phyloP scores from a whole-genome alignment of 257 asterid genomes.

The Echium plantagineum region DNA sequence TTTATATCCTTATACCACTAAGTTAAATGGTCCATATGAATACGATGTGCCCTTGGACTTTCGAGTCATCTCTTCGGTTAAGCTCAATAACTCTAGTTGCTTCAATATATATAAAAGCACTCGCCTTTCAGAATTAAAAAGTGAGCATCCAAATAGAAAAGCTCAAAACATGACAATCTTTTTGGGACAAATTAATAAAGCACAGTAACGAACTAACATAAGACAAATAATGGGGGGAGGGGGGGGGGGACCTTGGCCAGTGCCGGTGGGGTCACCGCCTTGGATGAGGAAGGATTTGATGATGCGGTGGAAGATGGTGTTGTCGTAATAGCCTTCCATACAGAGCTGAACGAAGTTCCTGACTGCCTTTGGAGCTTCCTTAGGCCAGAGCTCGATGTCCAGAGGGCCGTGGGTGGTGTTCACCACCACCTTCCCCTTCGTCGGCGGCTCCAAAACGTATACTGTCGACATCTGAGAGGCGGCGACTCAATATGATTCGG shows the following conservation, averaged over 20 bases:
- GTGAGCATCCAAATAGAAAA: too few species aligned
- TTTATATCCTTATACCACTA: too few species aligned
- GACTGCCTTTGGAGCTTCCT: constrained; percentile 94
- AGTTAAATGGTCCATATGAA: too few species aligned
- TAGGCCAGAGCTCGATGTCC: constrained; percentile 97
- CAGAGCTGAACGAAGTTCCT: constrained; percentile 95
- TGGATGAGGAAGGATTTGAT: constrained; percentile 76
- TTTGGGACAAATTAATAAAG: too few species aligned
- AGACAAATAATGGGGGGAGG: neutral
- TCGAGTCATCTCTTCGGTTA: too few species aligned
- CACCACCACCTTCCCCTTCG: constrained; percentile 77
- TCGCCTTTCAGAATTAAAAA: too few species aligned
- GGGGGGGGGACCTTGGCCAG: constrained; percentile 50
- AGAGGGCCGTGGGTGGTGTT: constrained; percentile 79
- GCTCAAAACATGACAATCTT: too few species aligned
- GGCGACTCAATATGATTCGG: too few species aligned
- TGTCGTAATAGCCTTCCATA: constrained; percentile 79
- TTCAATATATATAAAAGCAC: too few species aligned
- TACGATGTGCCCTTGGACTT: too few species aligned
- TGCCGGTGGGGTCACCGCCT: constrained; percentile 83
- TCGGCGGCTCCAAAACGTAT: constrained; percentile 94
- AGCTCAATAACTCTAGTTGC: too few species aligned
- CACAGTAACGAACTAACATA: too few species aligned
- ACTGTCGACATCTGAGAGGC: constrained; percentile 57
- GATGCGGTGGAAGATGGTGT: constrained; percentile 74